These are phyloP conservation scores for Xylaria arbuscula DNA, from an alignment of 2,329 filamentous ascomycete species.

Conservation along the genomic window DNA sequence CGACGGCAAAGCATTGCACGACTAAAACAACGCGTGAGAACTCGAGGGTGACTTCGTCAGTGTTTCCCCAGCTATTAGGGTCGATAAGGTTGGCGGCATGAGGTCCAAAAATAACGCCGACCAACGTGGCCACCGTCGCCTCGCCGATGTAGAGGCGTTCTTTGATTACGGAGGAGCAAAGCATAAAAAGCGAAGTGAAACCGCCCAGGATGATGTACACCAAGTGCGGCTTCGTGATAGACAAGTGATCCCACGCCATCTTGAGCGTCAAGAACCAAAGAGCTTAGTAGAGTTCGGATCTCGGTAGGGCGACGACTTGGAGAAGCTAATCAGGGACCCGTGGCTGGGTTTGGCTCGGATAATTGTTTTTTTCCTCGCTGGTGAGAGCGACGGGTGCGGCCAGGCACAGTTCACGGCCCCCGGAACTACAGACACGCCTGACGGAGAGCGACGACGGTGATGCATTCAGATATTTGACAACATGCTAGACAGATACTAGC, in stretches of 20 bases:
- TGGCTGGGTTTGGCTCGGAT: constrained; percentile 44
- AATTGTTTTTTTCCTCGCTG: constrained; percentile 36
- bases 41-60: constrained; percentile 87
- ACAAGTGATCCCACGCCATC: constrained; percentile 84
- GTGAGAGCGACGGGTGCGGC: constrained; percentile 38
- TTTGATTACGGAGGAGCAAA: constrained; percentile 97
- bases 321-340: constrained; percentile 39
- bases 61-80: constrained; percentile 80
- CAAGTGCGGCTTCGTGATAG: constrained; percentile 94
- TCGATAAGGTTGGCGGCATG: constrained; percentile 85
- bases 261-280: constrained; percentile 38
- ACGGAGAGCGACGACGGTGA: constrained; percentile 43
- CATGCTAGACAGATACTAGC: constrained; percentile 41
- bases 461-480: constrained; percentile 49
- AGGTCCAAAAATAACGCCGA: constrained; percentile 89
- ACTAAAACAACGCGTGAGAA: constrained; percentile 90
- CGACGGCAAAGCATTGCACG: constrained; percentile 91
- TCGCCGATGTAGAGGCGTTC: constrained; percentile 98
- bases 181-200: constrained; percentile 98
- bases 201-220: constrained; percentile 98
- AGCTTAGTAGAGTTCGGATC: constrained; percentile 6
- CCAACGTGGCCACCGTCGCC: constrained; percentile 90
- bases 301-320: constrained; percentile 23
- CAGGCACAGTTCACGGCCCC: constrained; percentile 42
- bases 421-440: constrained; percentile 45